Conservation (phyloP, 2,329 filamentous ascomycete genomes). For the Trichoderma sp. region DNA sequence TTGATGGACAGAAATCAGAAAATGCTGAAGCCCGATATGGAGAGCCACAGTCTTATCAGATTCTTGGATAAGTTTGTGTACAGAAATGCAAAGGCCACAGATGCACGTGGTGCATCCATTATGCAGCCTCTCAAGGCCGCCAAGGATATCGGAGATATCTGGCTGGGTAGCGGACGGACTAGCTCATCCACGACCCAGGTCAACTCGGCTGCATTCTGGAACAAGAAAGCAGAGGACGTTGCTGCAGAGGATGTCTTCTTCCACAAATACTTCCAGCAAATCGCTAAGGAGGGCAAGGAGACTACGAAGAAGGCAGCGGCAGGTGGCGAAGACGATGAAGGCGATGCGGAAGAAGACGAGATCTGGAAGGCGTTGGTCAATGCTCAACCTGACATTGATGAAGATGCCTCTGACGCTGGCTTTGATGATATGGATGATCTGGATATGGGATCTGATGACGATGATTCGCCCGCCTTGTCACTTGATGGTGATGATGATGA, state of each 20-base stretch:
- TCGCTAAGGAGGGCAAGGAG: conserved; percentile 60
- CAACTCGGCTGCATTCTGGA: conserved; percentile 90
- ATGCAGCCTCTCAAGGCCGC: conserved; percentile 80
- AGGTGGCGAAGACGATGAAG: conserved; percentile 46
- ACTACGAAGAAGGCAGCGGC: conserved; percentile 49
- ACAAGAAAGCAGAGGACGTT: conserved; percentile 82
- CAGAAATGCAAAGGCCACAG: conserved; percentile 77
- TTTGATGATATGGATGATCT: conserved; percentile 50
- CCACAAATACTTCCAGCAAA: conserved; percentile 87
- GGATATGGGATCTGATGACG: conserved; percentile 49
- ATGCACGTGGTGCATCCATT: conserved; percentile 78
- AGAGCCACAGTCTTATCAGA: conserved; percentile 85
- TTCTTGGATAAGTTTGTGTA: conserved; percentile 99
- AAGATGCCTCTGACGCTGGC: conserved; percentile 51
- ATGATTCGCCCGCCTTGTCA: conserved; percentile 34
- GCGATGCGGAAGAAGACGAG: conserved; percentile 64
- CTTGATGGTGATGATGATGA: conserved; percentile 47
- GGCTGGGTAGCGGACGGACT: conserved; percentile 51
- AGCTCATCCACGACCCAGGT: conserved; percentile 46
- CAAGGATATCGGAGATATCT: conserved; percentile 54
- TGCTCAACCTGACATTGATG: conserved; percentile 64
- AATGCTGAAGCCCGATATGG: conserved; percentile 84
- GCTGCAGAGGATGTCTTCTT: conserved; percentile 95
- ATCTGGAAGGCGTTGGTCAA: conserved; percentile 90
- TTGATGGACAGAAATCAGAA: conserved; percentile 67